phyloP scores from a whole-genome alignment of 768 basidiomycete genomes.

The Suillus subaureus region DNA sequence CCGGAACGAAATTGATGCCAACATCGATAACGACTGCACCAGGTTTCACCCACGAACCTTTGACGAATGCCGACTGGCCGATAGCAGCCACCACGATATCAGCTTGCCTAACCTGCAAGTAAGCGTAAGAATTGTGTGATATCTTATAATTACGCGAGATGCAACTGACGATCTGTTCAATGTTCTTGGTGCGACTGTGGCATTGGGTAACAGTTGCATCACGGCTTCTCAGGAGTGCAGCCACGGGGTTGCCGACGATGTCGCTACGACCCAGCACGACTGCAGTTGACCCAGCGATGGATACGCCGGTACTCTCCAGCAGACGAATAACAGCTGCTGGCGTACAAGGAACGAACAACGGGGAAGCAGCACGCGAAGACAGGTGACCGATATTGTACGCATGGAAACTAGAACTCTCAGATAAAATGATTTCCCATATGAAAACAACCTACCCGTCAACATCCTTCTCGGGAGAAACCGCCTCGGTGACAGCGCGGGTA shows the following conservation, averaged over 20 bases:
- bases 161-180: slow-evolving; percentile 70
- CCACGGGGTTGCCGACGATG: slow-evolving; percentile 96
- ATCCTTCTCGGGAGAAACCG: slow-evolving; percentile 92
- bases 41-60: slow-evolving; percentile 93
- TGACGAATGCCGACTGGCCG: slow-evolving; percentile 86
- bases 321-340: slow-evolving; percentile 91
- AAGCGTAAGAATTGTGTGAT: slow-evolving; percentile 10
- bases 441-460: slow-evolving; percentile 79
- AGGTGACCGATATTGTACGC: slow-evolving; percentile 98
- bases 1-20: slow-evolving; percentile 94
- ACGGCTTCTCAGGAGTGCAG: slow-evolving; percentile 83
- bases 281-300: slow-evolving; percentile 75
- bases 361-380: slow-evolving; percentile 84
- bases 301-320: slow-evolving; percentile 81
- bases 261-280: slow-evolving; percentile 97
- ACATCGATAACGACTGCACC: slow-evolving; percentile 97
- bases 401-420: slow-evolving; percentile 70
- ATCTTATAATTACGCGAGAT: slow-evolving; percentile 13
- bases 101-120: slow-evolving; percentile 72
- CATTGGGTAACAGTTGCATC: slow-evolving; percentile 99
- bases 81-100: slow-evolving; percentile 98
- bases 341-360: slow-evolving; percentile 94
- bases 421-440: slow-evolving; percentile 13
- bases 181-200: slow-evolving; percentile 86
- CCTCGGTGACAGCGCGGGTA: slow-evolving; percentile 92